A percentile compares a stretch with the other conserved stretches of the same genome.
Conservation (phyloP, 1,284 basidiomycete species). For the Fomitopsis palustris region DNA sequence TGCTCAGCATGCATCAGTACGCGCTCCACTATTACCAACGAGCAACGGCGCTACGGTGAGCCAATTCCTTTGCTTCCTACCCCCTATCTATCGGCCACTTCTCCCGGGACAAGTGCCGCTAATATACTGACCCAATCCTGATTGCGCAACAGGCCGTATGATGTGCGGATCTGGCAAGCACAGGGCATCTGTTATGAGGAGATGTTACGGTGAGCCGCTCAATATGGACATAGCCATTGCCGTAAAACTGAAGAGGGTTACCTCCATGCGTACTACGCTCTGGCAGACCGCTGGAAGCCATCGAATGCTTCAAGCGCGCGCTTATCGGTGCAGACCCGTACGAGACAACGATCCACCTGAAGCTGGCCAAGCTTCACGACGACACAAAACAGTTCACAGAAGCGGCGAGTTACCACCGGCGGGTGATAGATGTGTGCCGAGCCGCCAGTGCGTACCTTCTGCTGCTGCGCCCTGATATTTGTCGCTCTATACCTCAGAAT, state of each 20-base stretch:
- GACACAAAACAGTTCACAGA: slow-evolving; percentile 62
- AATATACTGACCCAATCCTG: not conserved
- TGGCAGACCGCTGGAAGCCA: slow-evolving; percentile 75
- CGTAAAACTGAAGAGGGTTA: not conserved
- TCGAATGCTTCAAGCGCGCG: slow-evolving; percentile 86
- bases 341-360: slow-evolving; percentile 75
- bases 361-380: slow-evolving; percentile 75
- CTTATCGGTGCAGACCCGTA: slow-evolving; percentile 80
- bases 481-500: no score
- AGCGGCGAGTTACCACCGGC: slow-evolving; percentile 68
- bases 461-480: not conserved
- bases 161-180: slow-evolving; percentile 94
- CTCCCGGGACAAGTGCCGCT: slow-evolving; percentile 9
- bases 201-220: slow-evolving; percentile 60
- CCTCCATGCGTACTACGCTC: slow-evolving; percentile 1
- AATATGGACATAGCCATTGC: not conserved
- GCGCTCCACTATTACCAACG: slow-evolving; percentile 96
- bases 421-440: slow-evolving; percentile 75
- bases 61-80: slow-evolving; percentile 5
- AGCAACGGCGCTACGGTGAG: slow-evolving; percentile 86
- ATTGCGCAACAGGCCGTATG: slow-evolving; percentile 75
- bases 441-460: slow-evolving; percentile 36
- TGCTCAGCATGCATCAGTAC: slow-evolving; percentile 95
- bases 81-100: not conserved
- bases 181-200: slow-evolving; percentile 94